phyloP scores from a whole-genome alignment of 345 rosid genomes.

The Dimocarpus longan region DNA sequence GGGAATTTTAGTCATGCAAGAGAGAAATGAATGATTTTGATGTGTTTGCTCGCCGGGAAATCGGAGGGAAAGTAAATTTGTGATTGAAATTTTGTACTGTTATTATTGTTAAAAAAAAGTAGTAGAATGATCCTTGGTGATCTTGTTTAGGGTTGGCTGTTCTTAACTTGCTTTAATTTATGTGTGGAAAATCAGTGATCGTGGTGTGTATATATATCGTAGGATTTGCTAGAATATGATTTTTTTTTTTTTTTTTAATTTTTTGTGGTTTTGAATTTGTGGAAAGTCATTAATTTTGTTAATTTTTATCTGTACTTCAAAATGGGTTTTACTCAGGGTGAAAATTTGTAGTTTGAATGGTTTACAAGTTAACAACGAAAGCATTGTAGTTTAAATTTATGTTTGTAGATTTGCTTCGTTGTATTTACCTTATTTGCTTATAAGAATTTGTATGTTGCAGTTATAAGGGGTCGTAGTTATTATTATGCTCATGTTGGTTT shows the following conservation, averaged over 20 bases:
- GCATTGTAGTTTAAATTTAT: background rate
- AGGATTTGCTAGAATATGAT: background rate
- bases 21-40: background rate
- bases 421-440: background rate
- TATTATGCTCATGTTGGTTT: constrained; percentile 22
- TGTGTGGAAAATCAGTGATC: background rate
- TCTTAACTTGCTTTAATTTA: background rate
- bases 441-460: background rate
- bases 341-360: background rate
- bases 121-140: background rate
- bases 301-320: background rate
- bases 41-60: background rate
- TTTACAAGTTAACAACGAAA: background rate
- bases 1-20: background rate
- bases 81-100: background rate
- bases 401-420: background rate
- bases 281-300: background rate
- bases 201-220: background rate
- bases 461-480: background rate
- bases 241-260: too few relatives aligned
- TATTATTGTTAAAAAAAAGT: background rate
- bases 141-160: background rate
- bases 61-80: background rate
- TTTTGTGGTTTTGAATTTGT: background rate
- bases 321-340: background rate